Conservation (phyloP, 2,329 filamentous ascomycete genomes). For the Aspergillus spinulosporus region DNA sequence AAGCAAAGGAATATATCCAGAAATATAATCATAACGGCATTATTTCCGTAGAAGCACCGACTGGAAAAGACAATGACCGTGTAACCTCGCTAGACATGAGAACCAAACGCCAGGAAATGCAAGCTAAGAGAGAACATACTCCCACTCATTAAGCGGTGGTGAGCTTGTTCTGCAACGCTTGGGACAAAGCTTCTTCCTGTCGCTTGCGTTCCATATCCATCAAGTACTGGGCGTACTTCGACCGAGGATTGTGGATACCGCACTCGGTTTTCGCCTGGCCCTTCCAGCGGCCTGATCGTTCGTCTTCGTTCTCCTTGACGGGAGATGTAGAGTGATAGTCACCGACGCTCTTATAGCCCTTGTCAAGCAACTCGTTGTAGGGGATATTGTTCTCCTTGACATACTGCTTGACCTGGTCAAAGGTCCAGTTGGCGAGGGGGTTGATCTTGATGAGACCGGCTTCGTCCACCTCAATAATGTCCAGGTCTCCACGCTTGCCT, state of each 20-base stretch:
- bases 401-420: slow-evolving; percentile 85
- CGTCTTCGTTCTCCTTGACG: slow-evolving; percentile 87
- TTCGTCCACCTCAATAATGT: slow-evolving; percentile 91
- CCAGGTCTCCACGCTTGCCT: slow-evolving; percentile 83
- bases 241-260: slow-evolving; percentile 97
- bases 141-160: slow-evolving; percentile 27
- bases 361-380: slow-evolving; percentile 87
- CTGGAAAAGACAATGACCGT: slow-evolving; percentile 18
- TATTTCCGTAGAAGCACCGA: slow-evolving; percentile 15
- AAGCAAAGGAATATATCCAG: slow-evolving; percentile 2
- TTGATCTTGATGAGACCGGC: slow-evolving; percentile 95
- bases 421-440: slow-evolving; percentile 91
- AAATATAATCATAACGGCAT: slow-evolving; percentile 21
- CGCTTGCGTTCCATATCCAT: slow-evolving; percentile 70
- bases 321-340: slow-evolving; percentile 98
- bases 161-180: slow-evolving; percentile 42
- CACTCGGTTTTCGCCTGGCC: slow-evolving; percentile 95
- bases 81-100: slow-evolving; percentile 22
- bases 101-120: slow-evolving; percentile 25
- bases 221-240: slow-evolving; percentile 84
- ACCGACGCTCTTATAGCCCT: slow-evolving; percentile 95
- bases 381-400: slow-evolving; percentile 83
- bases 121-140: slow-evolving; percentile 8
- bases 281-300: slow-evolving; percentile 96
- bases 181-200: slow-evolving; percentile 56